Evolutionary conservation across 768 basidiomycete species (phyloP).

Genomic region (Termitomyces sp.): DNA sequence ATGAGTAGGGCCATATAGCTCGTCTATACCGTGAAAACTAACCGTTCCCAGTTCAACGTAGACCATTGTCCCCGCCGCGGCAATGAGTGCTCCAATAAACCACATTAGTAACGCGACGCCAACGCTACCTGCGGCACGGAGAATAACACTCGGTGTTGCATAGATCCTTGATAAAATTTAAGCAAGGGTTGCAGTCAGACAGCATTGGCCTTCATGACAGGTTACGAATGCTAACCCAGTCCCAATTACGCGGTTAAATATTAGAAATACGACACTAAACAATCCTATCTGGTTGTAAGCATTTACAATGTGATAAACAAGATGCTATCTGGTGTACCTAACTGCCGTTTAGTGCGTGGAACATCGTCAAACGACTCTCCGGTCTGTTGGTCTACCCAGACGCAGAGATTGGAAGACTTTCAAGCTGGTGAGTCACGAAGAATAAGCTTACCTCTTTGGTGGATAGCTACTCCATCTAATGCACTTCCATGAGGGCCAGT

Average conservation of each 20-base stretch:
- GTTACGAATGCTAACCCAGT: slow-evolving; percentile 43
- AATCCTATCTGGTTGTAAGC: slow-evolving; percentile 26
- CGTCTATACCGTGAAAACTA: slow-evolving; percentile 7
- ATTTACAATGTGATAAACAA: not conserved
- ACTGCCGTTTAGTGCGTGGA: slow-evolving; percentile 11
- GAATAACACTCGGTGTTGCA: slow-evolving; percentile 63
- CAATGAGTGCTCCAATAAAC: slow-evolving; percentile 61
- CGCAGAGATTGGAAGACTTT: too few species aligned
- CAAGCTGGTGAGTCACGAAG: not conserved
- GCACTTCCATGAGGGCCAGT: not conserved
- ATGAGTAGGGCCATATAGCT: slow-evolving; percentile 24
- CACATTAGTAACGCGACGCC: slow-evolving; percentile 67
- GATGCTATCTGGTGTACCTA: slow-evolving; percentile 3
- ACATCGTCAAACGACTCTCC: slow-evolving; percentile 16
- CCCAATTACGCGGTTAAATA: slow-evolving; percentile 75
- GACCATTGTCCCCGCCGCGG: slow-evolving; percentile 62
- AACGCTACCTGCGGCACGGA: slow-evolving; percentile 64
- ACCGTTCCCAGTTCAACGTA: slow-evolving; percentile 77
- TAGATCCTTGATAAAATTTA: slow-evolving; percentile 44
- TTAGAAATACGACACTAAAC: slow-evolving; percentile 54
- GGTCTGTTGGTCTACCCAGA: slow-evolving; percentile 1
- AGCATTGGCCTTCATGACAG: not conserved
- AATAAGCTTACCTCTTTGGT: not conserved
- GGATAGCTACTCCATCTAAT: not conserved
- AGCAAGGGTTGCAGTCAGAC: not conserved